These are phyloP conservation scores for Cryptococcus depauperatus DNA, from an alignment of 1,284 basidiomycete genomes.

Conservation along the genomic window DNA sequence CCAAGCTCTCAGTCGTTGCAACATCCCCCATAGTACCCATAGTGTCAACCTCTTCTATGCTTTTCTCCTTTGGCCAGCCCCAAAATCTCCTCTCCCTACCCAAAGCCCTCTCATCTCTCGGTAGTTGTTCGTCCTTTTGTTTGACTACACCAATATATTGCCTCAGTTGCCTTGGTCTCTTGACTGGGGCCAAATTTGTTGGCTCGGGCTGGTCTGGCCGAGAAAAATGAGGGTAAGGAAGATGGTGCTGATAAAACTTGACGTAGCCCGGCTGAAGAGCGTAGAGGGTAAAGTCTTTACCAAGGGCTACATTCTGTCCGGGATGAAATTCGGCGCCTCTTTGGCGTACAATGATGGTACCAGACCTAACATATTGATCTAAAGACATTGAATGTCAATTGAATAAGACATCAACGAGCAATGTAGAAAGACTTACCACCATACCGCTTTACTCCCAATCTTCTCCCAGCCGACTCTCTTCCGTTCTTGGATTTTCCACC, in stretches of 20 bases:
- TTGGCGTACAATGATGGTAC: slow-evolving; percentile 89
- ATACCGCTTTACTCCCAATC: slow-evolving; percentile 87
- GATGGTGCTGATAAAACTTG: slow-evolving; percentile 63
- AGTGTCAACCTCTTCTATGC: background rate
- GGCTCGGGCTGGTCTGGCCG: slow-evolving; percentile 10
- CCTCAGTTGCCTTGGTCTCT: slow-evolving; percentile 46
- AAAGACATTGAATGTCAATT: too few relatives aligned
- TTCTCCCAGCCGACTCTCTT: slow-evolving; percentile 79
- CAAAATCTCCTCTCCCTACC: slow-evolving; percentile 50
- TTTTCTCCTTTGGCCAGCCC: slow-evolving; percentile 34
- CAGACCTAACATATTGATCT: slow-evolving; percentile 83
- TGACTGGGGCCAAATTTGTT: slow-evolving; percentile 18
- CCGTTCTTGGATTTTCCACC: slow-evolving; percentile 87
- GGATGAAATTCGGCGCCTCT: slow-evolving; percentile 82
- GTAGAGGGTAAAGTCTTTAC: slow-evolving; percentile 85
- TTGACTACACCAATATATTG: slow-evolving; percentile 76
- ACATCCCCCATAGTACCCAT: too few relatives aligned
- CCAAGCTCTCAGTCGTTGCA: too few relatives aligned
- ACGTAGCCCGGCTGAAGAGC: slow-evolving; percentile 81
- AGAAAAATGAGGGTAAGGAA: slow-evolving; percentile 34
- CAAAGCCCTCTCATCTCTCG: slow-evolving; percentile 60
- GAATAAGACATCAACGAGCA: too few relatives aligned
- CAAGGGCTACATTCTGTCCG: slow-evolving; percentile 83
- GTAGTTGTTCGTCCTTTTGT: slow-evolving; percentile 68
- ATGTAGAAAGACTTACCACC: slow-evolving; percentile 67